Base-by-base conservation (phyloP, 2,329 filamentous ascomycete genomes). In the Nemania abortiva region DNA sequence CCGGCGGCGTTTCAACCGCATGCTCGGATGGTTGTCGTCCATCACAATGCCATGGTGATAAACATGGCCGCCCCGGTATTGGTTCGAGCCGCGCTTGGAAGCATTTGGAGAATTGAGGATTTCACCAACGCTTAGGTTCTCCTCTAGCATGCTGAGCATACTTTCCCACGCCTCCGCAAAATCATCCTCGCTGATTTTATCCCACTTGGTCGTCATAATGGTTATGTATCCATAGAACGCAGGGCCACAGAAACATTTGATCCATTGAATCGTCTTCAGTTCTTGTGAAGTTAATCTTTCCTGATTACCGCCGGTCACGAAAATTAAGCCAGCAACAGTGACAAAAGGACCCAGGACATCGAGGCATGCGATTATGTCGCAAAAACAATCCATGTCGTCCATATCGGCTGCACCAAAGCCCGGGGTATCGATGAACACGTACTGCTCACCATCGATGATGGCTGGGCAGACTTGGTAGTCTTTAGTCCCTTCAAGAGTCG, bases 361-460 rank as follows among this genome's bases (percentile, higher is more conserved):
- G 15, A 56, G 53, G 34, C 53, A 56, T 6, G 53, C 53, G 22
- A 58, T 47, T 13, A 58, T 58, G 13, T 58, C 37, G 37, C 20
- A 24, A 24, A 58, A 58, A 7, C 37, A 58, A 45, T 58, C 55
- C 55, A 58, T 58, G 24, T 58, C 37, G 39, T 45, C 20, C 22
- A 58, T 58, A 20, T 58, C 55, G 18, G 55, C 55, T 20, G 55
- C 55, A 20, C 55, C 55, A n/a, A 58, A 58, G 37, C 55, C 55
- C 13, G 55, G 55, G 29, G 37, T 58, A 20, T 58, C 37, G 24
- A 58, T 58, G 55, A 58, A 58, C n/a, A 58, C 29, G 39, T 58
- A 58, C 18, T 58, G 55, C n/a, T 58, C 55, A 10, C 39, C 55
- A 20, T 58, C 37, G 39, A 58, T 47, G 11, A 58, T 29, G 11